A percentile compares a stretch with the other conserved stretches of the same genome.
Conservation (phyloP, 768 basidiomycete genomes). For the Tricholoma hemisulphureum region DNA sequence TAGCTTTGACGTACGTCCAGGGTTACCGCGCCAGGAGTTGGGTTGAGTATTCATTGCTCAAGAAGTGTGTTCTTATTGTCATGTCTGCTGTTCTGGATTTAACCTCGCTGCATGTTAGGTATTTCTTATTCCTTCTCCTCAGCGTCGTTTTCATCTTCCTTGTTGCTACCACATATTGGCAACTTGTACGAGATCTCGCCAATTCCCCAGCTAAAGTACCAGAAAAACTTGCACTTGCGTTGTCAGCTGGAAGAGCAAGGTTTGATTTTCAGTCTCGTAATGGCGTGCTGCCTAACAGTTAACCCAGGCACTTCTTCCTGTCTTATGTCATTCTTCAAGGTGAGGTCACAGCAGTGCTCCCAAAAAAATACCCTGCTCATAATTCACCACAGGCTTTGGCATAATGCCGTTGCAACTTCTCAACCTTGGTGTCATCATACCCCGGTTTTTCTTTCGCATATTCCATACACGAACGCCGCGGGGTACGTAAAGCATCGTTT, state of each 20-base stretch:
- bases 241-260: constrained; percentile 77
- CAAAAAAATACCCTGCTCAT: neutral
- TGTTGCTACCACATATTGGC: constrained; percentile 87
- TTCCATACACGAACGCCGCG: constrained; percentile 88
- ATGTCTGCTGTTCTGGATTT: neutral
- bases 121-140: constrained; percentile 87
- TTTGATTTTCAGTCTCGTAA: constrained; percentile 23
- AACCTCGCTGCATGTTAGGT: constrained; percentile 49
- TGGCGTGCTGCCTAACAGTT: neutral
- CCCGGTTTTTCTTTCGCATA: constrained; percentile 67
- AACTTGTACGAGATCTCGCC: constrained; percentile 86
- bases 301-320: constrained; percentile 71
- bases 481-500: constrained; percentile 44
- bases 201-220: constrained; percentile 93
- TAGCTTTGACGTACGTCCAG: constrained; percentile 82
- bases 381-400: constrained; percentile 61
- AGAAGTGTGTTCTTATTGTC: constrained; percentile 59
- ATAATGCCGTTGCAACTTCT: constrained; percentile 95
- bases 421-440: constrained; percentile 86
- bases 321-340: constrained; percentile 86
- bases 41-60: constrained; percentile 89
- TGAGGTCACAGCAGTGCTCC: constrained; percentile 21
- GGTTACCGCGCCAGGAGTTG: constrained; percentile 88
- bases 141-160: constrained; percentile 96
- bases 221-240: constrained; percentile 82